These are phyloP conservation scores for Hemileccinum rubropunctum DNA, from an alignment of 768 basidiomycete genomes.

Conservation along the genomic window DNA sequence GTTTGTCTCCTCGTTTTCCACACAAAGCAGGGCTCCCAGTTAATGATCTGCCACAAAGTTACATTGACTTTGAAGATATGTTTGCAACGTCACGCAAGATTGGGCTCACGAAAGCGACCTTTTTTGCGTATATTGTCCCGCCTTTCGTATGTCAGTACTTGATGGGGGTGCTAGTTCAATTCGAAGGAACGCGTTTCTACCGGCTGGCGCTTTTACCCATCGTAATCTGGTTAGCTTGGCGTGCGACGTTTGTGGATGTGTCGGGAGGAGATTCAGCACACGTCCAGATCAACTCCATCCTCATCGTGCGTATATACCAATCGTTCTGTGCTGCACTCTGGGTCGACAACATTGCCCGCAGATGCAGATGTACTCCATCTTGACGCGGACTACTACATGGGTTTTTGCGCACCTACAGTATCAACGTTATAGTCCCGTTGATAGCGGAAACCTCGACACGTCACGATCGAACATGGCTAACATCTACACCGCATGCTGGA, in stretches of 20 bases:
- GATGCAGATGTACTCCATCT: conserved; percentile 14
- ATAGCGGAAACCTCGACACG: no score
- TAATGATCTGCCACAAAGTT: neutral
- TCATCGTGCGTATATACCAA: conserved; percentile 18
- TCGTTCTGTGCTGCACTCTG: neutral
- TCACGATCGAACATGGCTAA: neutral
- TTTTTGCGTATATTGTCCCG: conserved; percentile 38
- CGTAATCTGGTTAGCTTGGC: conserved; percentile 43
- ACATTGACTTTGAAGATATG: neutral
- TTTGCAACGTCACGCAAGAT: conserved; percentile 5
- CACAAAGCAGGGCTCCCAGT: neutral
- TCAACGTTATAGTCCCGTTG: conserved; percentile 2
- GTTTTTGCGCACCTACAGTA: conserved; percentile 17
- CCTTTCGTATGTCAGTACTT: conserved; percentile 46
- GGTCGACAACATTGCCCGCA: conserved; percentile 1
- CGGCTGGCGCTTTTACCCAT: conserved; percentile 51
- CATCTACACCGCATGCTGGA: conserved; percentile 21
- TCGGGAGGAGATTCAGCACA: conserved; percentile 17
- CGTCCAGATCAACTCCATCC: conserved; percentile 11
- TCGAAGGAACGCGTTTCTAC: conserved; percentile 38
- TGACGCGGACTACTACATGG: conserved; percentile 19
- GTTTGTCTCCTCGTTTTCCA: neutral
- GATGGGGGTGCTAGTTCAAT: conserved; percentile 53
- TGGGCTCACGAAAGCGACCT: conserved; percentile 20
- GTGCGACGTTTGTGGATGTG: conserved; percentile 30